phyloP scores from a whole-genome alignment of 352 stramenopile species.

The Phytopythium helicoides region DNA sequence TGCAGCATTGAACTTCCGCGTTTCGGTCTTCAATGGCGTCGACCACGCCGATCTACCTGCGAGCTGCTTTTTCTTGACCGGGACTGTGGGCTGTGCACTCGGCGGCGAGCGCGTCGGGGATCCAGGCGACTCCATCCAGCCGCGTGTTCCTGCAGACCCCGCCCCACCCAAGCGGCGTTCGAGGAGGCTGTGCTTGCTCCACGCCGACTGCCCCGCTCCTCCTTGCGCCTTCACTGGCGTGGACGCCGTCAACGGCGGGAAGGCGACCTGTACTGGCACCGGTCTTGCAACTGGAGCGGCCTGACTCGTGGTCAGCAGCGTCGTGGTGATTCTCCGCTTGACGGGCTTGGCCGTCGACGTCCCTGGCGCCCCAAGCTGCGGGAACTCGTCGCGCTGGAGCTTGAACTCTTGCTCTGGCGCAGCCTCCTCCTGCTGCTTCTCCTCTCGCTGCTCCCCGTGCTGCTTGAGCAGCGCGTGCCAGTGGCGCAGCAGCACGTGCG shows the following conservation, averaged over 20 bases:
- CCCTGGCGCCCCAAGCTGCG: conserved; percentile 12
- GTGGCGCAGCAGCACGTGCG: conserved; percentile 22
- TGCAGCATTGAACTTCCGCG: background rate
- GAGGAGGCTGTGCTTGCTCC: conserved; percentile 41
- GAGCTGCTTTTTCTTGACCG: conserved; percentile 2
- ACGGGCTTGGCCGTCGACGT: conserved; percentile 10
- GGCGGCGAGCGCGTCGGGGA: conserved; percentile 3
- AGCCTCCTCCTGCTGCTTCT: background rate
- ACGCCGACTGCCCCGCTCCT: conserved; percentile 17
- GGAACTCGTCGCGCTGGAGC: conserved; percentile 29
- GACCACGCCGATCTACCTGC: background rate
- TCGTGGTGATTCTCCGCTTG: conserved; percentile 49
- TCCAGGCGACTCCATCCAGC: background rate
- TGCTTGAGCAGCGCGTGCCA: conserved; percentile 19
- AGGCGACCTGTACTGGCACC: conserved; percentile 23
- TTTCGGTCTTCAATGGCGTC: background rate
- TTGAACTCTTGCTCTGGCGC: conserved; percentile 13
- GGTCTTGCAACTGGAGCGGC: conserved; percentile 19
- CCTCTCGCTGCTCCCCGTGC: conserved; percentile 7
- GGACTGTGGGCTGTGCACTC: background rate
- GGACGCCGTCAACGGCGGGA: conserved; percentile 16
- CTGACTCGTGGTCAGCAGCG: conserved; percentile 30
- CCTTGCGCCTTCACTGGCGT: conserved; percentile 1
- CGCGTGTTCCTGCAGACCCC: background rate
- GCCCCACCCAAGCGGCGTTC: conserved; percentile 36